Conservation (phyloP, 257 asterid species). For the Solanum sejunctum region DNA sequence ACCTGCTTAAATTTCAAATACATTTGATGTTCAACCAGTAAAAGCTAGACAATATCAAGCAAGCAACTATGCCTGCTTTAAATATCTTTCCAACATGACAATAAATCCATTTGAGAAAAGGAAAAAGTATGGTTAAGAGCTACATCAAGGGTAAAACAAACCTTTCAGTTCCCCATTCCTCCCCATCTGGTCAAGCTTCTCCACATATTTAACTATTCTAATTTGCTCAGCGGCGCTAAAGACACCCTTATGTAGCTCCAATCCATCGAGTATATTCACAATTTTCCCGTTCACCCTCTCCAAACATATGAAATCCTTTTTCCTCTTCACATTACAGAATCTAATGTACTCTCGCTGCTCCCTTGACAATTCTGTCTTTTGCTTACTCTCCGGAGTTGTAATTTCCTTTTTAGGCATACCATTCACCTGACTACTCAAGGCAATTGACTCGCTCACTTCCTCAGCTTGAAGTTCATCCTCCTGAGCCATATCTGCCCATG, state of each 20-base stretch:
- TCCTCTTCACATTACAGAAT: constrained; percentile 20
- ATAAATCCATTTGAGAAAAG: neutral
- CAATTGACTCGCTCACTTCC: constrained; percentile 13
- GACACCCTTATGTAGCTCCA: constrained; percentile 31
- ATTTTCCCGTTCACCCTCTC: constrained; percentile 29
- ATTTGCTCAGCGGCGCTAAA: constrained; percentile 39
- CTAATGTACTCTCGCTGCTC: constrained; percentile 32
- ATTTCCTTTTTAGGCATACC: constrained; percentile 12
- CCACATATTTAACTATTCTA: constrained; percentile 25
- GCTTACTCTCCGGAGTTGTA: constrained; percentile 24
- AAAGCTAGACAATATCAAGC: neutral
- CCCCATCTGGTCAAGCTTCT: constrained; percentile 26
- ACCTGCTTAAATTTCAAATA: neutral
- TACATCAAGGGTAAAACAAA: neutral
- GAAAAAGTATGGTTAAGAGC: neutral
- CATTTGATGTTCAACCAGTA: neutral
- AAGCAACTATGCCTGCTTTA: neutral
- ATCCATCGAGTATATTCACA: constrained; percentile 26
- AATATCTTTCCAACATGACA: neutral
- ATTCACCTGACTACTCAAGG: constrained; percentile 4
- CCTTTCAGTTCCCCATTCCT: constrained; percentile 30
- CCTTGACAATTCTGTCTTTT: constrained; percentile 24
- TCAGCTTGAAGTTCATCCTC: constrained; percentile 65
- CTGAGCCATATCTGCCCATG: constrained; percentile 98
- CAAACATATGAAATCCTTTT: constrained; percentile 25